phyloP scores from a whole-genome alignment of 139 green algal species.

The Chloropicon primus region DNA sequence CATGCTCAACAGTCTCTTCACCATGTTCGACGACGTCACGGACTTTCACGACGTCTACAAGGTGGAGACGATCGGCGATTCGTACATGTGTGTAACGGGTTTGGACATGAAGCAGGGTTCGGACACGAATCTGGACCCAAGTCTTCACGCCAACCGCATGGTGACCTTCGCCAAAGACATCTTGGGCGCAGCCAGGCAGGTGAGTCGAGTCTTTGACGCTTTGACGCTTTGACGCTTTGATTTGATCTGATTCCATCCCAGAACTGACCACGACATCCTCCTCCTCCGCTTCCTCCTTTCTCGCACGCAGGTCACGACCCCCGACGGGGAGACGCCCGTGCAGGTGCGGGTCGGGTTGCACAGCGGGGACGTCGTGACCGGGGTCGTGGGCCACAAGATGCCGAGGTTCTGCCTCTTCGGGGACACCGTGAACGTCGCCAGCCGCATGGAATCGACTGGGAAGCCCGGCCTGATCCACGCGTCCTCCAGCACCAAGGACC shows the following conservation, averaged over 20 bases:
- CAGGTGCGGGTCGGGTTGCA: not conserved
- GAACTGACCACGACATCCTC: no score
- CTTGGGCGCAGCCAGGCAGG: not conserved
- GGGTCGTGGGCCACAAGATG: not conserved
- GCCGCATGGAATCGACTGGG: not conserved
- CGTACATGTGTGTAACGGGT: slow-evolving; percentile 2
- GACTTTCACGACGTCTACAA: slow-evolving; percentile 3
- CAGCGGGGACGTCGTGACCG: not conserved
- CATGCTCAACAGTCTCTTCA: not conserved
- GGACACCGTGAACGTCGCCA: not conserved
- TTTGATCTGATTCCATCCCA: no score
- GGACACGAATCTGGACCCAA: not conserved
- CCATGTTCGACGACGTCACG: not conserved
- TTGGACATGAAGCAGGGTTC: not conserved
- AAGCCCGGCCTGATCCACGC: not conserved
- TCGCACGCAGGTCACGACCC: not conserved
- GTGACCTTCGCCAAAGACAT: not conserved
- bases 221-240: no score
- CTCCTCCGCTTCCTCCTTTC: no score
- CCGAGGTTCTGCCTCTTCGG: not conserved
- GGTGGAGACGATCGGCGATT: slow-evolving; percentile 6
- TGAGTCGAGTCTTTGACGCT: no score
- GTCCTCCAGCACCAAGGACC: not conserved
- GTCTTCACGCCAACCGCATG: not conserved
- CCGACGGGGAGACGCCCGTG: not conserved